Base-by-base conservation (phyloP, 768 basidiomycete species). In the Scleroderma citrinum region DNA sequence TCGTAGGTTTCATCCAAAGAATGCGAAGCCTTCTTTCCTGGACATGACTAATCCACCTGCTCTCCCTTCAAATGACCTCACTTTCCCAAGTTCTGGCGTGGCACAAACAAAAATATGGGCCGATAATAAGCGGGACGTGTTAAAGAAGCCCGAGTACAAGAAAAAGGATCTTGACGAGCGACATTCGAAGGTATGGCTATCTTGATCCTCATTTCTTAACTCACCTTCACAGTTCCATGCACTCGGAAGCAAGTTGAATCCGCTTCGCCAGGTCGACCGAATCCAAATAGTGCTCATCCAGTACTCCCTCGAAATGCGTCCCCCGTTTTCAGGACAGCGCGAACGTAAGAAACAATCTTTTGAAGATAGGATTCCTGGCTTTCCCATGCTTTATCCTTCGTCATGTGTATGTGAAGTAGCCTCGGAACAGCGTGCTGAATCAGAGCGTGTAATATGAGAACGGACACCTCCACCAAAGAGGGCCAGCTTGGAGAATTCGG, bases 161-260 rank as follows among this genome's bases (percentile, higher is more conserved):
- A 92, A 92, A 67, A 83, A 84, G 56, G 88, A 95, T 53, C 66
- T 99, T 16, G 94, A 99, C 53, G 76, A 80, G n/a, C 76, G 95
- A 38, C 76, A 87, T 14, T 75, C 85, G 10, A 76, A 86, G 70
- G 93, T 88, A 59, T 48, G 62, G 51, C 38, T 29, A 48, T 32
- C 26, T 39, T 51, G 23, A 31, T 13, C n/a, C 43, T 42, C 1
- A 3, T 46, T 2, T 45, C 21, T 53, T 42, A 30, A 48, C 44
- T 41, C 34, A 17, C 20, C 16, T 41, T 24, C 31, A 20, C 41
- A 92, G 87, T 82, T 83, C 56, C 71, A 79, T 7, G 68, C 93
- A 6, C 95, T 93, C 5, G 94, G 94, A 2, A 85, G 80, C 0
- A 67, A 71, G 7, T 77, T 98, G 2, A 66, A 73, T 17, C 73